Conservation (phyloP, 2,329 filamentous ascomycete species). For the Phaeosphaeria sp. region DNA sequence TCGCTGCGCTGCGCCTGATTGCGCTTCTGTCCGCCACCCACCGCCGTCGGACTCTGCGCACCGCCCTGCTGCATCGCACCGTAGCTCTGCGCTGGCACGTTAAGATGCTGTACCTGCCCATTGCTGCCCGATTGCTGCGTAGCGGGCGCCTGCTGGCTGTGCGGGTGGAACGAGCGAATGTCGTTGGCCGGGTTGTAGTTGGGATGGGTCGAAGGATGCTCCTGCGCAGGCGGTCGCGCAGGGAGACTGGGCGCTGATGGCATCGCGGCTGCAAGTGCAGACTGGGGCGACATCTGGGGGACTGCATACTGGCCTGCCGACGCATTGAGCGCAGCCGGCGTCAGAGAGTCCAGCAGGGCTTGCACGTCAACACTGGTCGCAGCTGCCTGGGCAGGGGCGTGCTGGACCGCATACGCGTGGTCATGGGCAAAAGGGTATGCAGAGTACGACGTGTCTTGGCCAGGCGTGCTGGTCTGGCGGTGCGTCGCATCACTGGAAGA, state of each 20-base stretch:
- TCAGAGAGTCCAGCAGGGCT: conserved; percentile 55
- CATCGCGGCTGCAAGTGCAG: conserved; percentile 45
- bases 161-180: conserved; percentile 59
- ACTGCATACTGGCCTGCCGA: conserved; percentile 43
- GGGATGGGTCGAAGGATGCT: conserved; percentile 55
- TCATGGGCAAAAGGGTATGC: conserved; percentile 45
- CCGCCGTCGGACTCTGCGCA: conserved; percentile 38
- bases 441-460: conserved; percentile 36
- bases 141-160: conserved; percentile 49
- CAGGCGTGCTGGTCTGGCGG: conserved; percentile 29
- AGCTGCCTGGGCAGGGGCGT: conserved; percentile 36
- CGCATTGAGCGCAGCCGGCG: conserved; percentile 41
- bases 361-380: conserved; percentile 53
- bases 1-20: conserved; percentile 33
- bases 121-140: conserved; percentile 33
- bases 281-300: conserved; percentile 37
- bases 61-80: conserved; percentile 23
- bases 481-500: conserved; percentile 44
- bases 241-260: conserved; percentile 53
- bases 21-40: conserved; percentile 33
- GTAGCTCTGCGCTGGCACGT: conserved; percentile 22
- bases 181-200: conserved; percentile 58
- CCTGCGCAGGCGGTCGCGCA: conserved; percentile 57
- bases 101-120: conserved; percentile 36
- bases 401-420: conserved; percentile 42